phyloP scores from a whole-genome alignment of 495 filamentous ascomycete genomes.

The Lichenothelia convexa region DNA sequence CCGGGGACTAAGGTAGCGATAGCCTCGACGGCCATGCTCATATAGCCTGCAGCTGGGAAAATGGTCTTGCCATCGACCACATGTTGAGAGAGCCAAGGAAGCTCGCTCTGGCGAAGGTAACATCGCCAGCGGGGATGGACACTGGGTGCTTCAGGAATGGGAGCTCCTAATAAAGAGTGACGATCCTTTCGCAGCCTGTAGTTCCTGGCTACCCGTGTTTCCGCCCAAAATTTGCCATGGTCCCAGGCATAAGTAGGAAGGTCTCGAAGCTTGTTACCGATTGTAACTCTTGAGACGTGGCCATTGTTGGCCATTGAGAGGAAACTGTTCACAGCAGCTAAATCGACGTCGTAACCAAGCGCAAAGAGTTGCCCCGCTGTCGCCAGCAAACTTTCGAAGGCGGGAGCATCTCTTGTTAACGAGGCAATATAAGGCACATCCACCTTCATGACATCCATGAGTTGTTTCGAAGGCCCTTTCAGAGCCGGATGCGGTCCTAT shows the following conservation, averaged over 20 bases:
- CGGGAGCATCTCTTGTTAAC: background rate
- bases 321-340: slow-evolving; percentile 4
- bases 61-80: slow-evolving; percentile 20
- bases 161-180: slow-evolving; percentile 4
- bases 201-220: slow-evolving; percentile 4
- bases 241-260: slow-evolving; percentile 10
- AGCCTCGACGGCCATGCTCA: slow-evolving; percentile 25
- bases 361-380: slow-evolving; percentile 6
- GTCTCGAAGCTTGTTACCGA: slow-evolving; percentile 1
- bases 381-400: background rate
- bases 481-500: slow-evolving; percentile 6
- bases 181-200: background rate
- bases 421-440: background rate
- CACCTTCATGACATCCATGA: background rate
- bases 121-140: slow-evolving; percentile 24
- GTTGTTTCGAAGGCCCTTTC: slow-evolving; percentile 2
- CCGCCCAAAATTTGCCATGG: slow-evolving; percentile 7
- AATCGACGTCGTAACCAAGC: slow-evolving; percentile 9
- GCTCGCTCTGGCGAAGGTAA: slow-evolving; percentile 22
- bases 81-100: slow-evolving; percentile 28
- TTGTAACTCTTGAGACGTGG: background rate
- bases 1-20: background rate
- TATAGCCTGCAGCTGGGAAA: slow-evolving; percentile 26
- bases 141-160: background rate
- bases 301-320: background rate